Evolutionary conservation across 257 asterid species (phyloP).

Genomic region (Echium plantagineum): DNA sequence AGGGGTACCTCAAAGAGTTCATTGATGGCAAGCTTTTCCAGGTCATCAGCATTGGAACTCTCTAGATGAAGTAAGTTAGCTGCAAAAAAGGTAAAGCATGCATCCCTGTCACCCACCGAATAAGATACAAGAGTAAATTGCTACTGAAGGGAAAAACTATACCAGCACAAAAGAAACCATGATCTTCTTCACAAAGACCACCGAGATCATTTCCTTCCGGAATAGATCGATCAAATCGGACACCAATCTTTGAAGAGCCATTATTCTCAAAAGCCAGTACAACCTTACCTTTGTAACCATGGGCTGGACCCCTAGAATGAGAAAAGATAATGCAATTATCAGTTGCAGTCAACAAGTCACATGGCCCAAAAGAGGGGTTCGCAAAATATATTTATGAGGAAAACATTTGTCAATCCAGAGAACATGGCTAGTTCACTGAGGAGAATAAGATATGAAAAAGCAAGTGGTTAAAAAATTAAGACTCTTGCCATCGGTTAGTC

Average conservation of each 20-base stretch:
- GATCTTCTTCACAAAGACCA: slow-evolving; percentile 82
- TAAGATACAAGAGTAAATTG: background rate
- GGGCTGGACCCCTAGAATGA: slow-evolving; percentile 58
- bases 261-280: slow-evolving; percentile 81
- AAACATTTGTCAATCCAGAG: too few relatives aligned
- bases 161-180: slow-evolving; percentile 92
- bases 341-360: background rate
- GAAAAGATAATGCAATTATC: background rate
- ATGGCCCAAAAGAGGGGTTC: background rate
- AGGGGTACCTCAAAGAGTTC: slow-evolving; percentile 78
- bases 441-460: too few relatives aligned
- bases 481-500: too few relatives aligned
- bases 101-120: slow-evolving; percentile 1
- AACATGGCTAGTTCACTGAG: too few relatives aligned
- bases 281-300: slow-evolving; percentile 75
- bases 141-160: slow-evolving; percentile 9
- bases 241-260: slow-evolving; percentile 81
- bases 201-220: slow-evolving; percentile 90
- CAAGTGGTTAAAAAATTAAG: too few relatives aligned
- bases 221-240: slow-evolving; percentile 74
- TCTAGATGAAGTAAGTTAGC: slow-evolving; percentile 79
- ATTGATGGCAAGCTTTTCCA: slow-evolving; percentile 60
- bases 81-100: slow-evolving; percentile 26
- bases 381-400: too few relatives aligned
- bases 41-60: slow-evolving; percentile 51